Percentiles rank a stretch among this genome's conserved stretches.
Conservation (phyloP, 768 basidiomycete genomes). For the Rhodocollybia butyracea region DNA sequence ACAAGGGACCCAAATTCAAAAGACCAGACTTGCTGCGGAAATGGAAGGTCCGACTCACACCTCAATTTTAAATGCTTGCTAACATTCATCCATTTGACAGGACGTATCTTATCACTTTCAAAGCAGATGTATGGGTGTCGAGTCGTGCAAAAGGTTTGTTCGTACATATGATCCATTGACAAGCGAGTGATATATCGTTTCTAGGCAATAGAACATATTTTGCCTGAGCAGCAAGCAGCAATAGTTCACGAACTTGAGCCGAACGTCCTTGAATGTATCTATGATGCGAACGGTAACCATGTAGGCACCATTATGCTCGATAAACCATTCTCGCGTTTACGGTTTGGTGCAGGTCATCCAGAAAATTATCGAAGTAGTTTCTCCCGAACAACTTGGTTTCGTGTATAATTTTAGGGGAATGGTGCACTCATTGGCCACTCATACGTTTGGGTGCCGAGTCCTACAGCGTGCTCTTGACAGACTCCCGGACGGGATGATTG, state of each 20-base stretch:
- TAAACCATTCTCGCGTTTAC: constrained; percentile 5
- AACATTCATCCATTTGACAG: background rate
- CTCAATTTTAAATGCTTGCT: background rate
- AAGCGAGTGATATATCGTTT: constrained; percentile 11
- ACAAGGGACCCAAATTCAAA: constrained; percentile 74
- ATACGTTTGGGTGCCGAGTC: constrained; percentile 93
- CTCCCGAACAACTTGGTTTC: constrained; percentile 73
- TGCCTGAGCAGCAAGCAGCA: constrained; percentile 70
- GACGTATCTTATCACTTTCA: constrained; percentile 68
- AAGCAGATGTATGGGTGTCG: constrained; percentile 96
- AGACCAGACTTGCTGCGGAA: constrained; percentile 58
- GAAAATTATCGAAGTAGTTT: constrained; percentile 80
- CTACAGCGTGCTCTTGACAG: constrained; percentile 91
- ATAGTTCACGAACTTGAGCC: constrained; percentile 80
- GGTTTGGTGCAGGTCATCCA: constrained; percentile 64
- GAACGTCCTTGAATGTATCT: constrained; percentile 80
- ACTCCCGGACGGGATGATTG: constrained; percentile 63
- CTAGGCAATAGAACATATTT: constrained; percentile 81
- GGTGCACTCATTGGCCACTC: constrained; percentile 78
- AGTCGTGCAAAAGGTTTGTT: constrained; percentile 83
- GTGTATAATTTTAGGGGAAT: constrained; percentile 73
- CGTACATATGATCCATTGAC: background rate
- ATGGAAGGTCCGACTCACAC: constrained; percentile 55
- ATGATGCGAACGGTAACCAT: constrained; percentile 93
- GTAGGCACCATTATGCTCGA: constrained; percentile 44